A percentile compares a stretch with the other conserved stretches of the same genome.
These are phyloP conservation scores for Zelopaecilomyces penicillatus DNA, from an alignment of 2,329 filamentous ascomycete genomes.

Conservation along the genomic window DNA sequence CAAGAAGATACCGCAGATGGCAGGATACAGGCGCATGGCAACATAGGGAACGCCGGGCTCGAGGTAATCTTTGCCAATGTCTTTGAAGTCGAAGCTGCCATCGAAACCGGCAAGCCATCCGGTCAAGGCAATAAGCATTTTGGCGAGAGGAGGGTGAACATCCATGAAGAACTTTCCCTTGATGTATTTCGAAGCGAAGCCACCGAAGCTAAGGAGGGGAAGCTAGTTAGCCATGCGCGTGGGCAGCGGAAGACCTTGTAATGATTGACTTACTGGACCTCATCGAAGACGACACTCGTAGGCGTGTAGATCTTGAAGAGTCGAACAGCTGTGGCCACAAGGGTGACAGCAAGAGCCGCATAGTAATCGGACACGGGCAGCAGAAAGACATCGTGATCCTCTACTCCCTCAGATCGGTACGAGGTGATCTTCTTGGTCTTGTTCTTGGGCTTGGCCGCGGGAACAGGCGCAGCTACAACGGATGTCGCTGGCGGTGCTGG, in stretches of 20 bases:
- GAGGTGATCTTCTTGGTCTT: slow-evolving; percentile 37
- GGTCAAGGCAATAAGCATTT: slow-evolving; percentile 90
- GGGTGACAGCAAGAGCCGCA: slow-evolving; percentile 61
- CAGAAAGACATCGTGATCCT: slow-evolving; percentile 85
- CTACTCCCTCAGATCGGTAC: slow-evolving; percentile 71
- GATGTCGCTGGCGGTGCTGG: slow-evolving; percentile 4
- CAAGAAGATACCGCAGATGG: slow-evolving; percentile 77
- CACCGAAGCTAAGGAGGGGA: slow-evolving; percentile 65
- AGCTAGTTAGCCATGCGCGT: slow-evolving; percentile 10
- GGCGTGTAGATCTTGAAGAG: slow-evolving; percentile 96
- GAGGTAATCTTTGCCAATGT: slow-evolving; percentile 97
- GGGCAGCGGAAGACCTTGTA: neutral
- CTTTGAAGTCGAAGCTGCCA: slow-evolving; percentile 96
- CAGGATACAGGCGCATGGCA: slow-evolving; percentile 90
- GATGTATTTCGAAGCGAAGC: slow-evolving; percentile 98
- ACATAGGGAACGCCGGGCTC: slow-evolving; percentile 95
- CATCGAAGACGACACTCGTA: slow-evolving; percentile 94
- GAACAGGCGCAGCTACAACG: neutral
- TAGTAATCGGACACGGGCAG: slow-evolving; percentile 79
- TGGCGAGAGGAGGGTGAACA: slow-evolving; percentile 94
- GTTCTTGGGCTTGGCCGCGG: slow-evolving; percentile 25
- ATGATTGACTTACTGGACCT: slow-evolving; percentile 80
- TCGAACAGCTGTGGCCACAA: slow-evolving; percentile 70
- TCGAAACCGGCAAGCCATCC: slow-evolving; percentile 94
- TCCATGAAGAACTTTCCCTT: slow-evolving; percentile 99